These are phyloP conservation scores for Dendrobium catenatum DNA, from an alignment of 106 monocot species.

Conservation along the genomic window DNA sequence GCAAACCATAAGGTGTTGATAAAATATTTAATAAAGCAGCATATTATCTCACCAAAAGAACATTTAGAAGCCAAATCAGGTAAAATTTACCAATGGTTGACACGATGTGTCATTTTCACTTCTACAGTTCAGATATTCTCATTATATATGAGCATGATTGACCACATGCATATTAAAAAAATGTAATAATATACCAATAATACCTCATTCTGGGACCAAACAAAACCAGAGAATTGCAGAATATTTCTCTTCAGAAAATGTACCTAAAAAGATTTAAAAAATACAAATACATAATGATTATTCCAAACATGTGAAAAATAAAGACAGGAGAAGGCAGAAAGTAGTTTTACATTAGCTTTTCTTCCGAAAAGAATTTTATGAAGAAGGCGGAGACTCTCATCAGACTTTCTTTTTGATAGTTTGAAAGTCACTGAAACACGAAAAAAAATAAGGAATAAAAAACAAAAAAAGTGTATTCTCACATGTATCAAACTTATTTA, in stretches of 20 bases:
- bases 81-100: not conserved
- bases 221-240: slow-evolving; percentile 86
- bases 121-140: no score
- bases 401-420: slow-evolving; percentile 77
- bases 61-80: not conserved
- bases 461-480: not conserved
- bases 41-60: not conserved
- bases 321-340: not conserved
- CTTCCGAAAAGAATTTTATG: slow-evolving; percentile 73
- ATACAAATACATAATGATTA: not conserved
- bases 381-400: slow-evolving; percentile 74
- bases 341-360: slow-evolving; percentile 66
- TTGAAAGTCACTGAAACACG: slow-evolving; percentile 63
- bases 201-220: slow-evolving; percentile 80
- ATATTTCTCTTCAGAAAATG: slow-evolving; percentile 73
- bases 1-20: not conserved
- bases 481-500: not conserved
- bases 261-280: slow-evolving; percentile 34
- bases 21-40: not conserved
- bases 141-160: not conserved
- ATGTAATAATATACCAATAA: not conserved
- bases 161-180: not conserved
- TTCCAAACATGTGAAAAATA: not conserved
- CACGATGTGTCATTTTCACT: not conserved
- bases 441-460: not conserved